Evolutionary conservation across 139 green algal species (phyloP), one percentile per base, ranked within the genome.

Genomic region (Marvania coccoides): DNA sequence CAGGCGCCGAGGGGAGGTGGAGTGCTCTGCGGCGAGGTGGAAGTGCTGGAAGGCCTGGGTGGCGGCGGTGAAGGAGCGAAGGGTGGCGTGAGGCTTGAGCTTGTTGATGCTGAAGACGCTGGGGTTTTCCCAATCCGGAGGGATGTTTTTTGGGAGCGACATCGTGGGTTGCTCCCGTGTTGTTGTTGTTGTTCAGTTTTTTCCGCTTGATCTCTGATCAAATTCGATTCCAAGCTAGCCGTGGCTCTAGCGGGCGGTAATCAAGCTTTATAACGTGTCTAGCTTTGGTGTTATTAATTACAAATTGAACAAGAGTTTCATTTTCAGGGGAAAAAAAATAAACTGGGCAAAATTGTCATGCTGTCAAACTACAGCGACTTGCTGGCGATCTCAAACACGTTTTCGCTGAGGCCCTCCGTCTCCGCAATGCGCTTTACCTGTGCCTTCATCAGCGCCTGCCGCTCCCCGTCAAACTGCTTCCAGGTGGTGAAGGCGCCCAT

Each of bases 311-410:
- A n/a, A n/a, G n/a, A n/a, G n/a, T n/a, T n/a, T n/a, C n/a, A n/a
- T n/a, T n/a, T n/a, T n/a, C n/a, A n/a, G n/a, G n/a, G n/a, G n/a
- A n/a, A n/a, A n/a, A n/a, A n/a, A n/a, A n/a, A n/a, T n/a, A n/a
- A n/a, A n/a, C n/a, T n/a, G n/a, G n/a, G n/a, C n/a, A n/a, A n/a
- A n/a, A n/a, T n/a, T n/a, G n/a, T 47, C 38, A 10, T n/a, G 10
- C 38, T n/a, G 12, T 10, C 38, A 47, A 66, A 56, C n/a, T n/a
- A n/a, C 48, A 98, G 58, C 12, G 60, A 81, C 80, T 97, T 97
- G 61, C 61, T 79, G 0, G 82, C 91, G 58, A 99, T 98, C 76
- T 99, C 94, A 42, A 83, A 95, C 29, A 96, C 87, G 64, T 99
- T 98, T 47, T 95, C 88, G 28, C 62, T 86, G 2, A 97, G 69